A percentile compares a stretch with the other conserved stretches of the same genome.
Conservation (phyloP, 495 filamentous ascomycete genomes). For the Aspergillus sparsus region DNA sequence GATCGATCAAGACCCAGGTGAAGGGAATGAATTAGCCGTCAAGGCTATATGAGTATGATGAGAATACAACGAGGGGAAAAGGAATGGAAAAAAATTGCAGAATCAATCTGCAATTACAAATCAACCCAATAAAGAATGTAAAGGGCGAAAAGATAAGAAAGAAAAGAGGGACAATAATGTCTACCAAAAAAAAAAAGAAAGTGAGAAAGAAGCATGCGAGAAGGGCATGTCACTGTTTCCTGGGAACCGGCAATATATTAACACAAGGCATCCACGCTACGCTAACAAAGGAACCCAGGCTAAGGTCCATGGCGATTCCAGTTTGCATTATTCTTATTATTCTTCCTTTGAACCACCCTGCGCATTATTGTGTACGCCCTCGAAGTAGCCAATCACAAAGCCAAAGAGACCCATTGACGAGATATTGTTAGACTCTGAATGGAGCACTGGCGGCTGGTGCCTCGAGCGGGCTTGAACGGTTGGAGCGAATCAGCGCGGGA, state of each 20-base stretch:
- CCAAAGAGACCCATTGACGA: slow-evolving; percentile 7
- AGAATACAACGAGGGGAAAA: slow-evolving; percentile 11
- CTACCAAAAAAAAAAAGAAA: neutral
- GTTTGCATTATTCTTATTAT: neutral
- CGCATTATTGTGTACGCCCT: slow-evolving; percentile 1
- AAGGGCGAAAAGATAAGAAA: slow-evolving; percentile 18
- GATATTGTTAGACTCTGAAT: slow-evolving; percentile 7
- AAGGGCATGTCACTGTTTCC: slow-evolving; percentile 8
- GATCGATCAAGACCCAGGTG: slow-evolving; percentile 16
- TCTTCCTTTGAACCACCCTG: slow-evolving; percentile 1
- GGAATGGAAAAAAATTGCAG: slow-evolving; percentile 17
- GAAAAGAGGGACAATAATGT: slow-evolving; percentile 14
- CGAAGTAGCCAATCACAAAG: slow-evolving; percentile 10
- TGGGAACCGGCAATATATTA: slow-evolving; percentile 19
- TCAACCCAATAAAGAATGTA: slow-evolving; percentile 25
- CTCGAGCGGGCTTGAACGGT: neutral
- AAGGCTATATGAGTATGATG: slow-evolving; percentile 20
- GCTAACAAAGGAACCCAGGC: slow-evolving; percentile 1
- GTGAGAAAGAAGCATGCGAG: slow-evolving; percentile 14
- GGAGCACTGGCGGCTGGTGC: slow-evolving; percentile 4
- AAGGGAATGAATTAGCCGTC: slow-evolving; percentile 27
- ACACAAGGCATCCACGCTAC: neutral
- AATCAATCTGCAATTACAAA: slow-evolving; percentile 25
- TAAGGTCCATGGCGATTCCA: neutral
- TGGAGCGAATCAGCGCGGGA: slow-evolving; percentile 12